Evolutionary conservation across 495 filamentous ascomycete genomes (phyloP).

Genomic region (Collariella sp.): DNA sequence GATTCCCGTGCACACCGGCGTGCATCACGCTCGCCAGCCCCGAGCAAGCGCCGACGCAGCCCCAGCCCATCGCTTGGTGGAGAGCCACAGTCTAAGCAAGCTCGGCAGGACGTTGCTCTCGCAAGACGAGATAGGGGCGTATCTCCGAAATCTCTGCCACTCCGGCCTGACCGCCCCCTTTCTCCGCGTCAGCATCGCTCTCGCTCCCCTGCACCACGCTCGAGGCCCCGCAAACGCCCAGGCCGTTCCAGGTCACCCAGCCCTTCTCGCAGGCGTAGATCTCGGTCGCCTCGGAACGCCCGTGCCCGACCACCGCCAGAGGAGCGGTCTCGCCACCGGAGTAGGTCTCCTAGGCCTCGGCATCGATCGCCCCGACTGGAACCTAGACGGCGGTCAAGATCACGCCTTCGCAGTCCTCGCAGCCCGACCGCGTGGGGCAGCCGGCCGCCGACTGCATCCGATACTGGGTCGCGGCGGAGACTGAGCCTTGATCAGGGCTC

Average conservation of each 20-base stretch:
- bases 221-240: slow-evolving; percentile 18
- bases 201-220: slow-evolving; percentile 26
- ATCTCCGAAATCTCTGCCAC: slow-evolving; percentile 16
- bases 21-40: slow-evolving; percentile 27
- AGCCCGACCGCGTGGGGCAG: slow-evolving; percentile 21
- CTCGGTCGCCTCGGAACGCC: slow-evolving; percentile 16
- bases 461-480: slow-evolving; percentile 29
- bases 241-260: slow-evolving; percentile 26
- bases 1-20: slow-evolving; percentile 12
- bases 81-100: slow-evolving; percentile 27
- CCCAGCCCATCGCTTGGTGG: slow-evolving; percentile 25
- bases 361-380: slow-evolving; percentile 27
- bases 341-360: slow-evolving; percentile 19
- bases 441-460: slow-evolving; percentile 28
- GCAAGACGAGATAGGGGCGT: slow-evolving; percentile 21
- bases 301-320: not conserved
- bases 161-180: slow-evolving; percentile 15
- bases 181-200: slow-evolving; percentile 24
- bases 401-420: slow-evolving; percentile 24
- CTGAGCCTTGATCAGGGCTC: slow-evolving; percentile 22
- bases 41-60: slow-evolving; percentile 34
- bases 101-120: slow-evolving; percentile 28
- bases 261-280: slow-evolving; percentile 19
- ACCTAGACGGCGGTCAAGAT: slow-evolving; percentile 31
- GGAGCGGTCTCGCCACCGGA: slow-evolving; percentile 7